Base-by-base conservation (phyloP, 2,329 filamentous ascomycete species). In the Mycogone perniciosa region DNA sequence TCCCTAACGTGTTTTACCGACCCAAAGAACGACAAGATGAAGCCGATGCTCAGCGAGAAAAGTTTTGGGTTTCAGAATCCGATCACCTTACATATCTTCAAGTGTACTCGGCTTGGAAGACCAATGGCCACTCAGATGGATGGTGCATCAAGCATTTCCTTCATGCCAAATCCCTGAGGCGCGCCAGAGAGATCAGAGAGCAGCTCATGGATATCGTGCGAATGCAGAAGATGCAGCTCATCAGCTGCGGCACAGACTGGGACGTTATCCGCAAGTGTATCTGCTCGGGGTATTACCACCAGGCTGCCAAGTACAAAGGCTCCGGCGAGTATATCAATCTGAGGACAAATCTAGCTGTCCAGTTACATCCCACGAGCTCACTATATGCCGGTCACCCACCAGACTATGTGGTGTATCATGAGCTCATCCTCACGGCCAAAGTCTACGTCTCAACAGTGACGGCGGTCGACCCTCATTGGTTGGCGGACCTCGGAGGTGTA, bases 391-490 rank as follows among this genome's bases (percentile, higher is more conserved):
- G 93, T 4, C 95, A 96, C 68, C 81, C 96, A 27, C 93, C 95
- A 1, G 93, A 99, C 65, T 97, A 97, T 64, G 89, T 99, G 47
- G 84, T 99, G 39, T 99, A 99, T 70, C 93, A 99, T 74, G 93
- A 99, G 69, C 81, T 99, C 52, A 96, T 99, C 60, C 81, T 99
- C 54, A 99, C 93, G 0, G 89, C 85, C 51, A 96, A 96, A 66
- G 93, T 97, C 66, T 99, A 97, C 73, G 96, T 99, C 84, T 95
- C 89, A 3, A 96, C 89, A 4, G 93, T 99, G 7, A 99, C 93
- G 4, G 83, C 89, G 1, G 93, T 99, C 1, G 93, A 99, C 66
- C 92, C 93, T 47, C 89, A 95, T 65, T 99, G 93, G 93, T 81
- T 99, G 38, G 93, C 93, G 6, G 93, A 99, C 65, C 76, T 99